Percentiles rank a stretch among this genome's conserved stretches.
These are phyloP conservation scores for Podaxis sp. DNA, from an alignment of 768 basidiomycete species.

Conservation along the genomic window DNA sequence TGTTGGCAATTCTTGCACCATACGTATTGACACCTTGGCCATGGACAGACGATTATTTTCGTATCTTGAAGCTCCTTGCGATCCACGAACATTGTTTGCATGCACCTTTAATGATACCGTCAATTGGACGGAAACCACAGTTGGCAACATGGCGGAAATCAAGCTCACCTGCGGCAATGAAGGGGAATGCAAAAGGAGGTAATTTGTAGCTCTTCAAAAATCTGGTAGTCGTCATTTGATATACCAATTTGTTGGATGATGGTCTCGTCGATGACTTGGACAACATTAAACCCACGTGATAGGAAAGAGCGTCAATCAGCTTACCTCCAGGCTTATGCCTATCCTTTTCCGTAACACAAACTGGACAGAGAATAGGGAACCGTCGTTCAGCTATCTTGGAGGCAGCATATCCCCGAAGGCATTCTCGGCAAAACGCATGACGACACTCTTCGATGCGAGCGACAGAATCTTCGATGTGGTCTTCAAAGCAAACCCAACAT, in stretches of 20 bases:
- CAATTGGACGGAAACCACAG: neutral
- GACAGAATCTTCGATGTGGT: slow-evolving; percentile 37
- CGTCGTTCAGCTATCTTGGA: slow-evolving; percentile 3
- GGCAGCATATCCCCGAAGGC: slow-evolving; percentile 7
- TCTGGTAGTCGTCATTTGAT: slow-evolving; percentile 9
- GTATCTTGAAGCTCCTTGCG: slow-evolving; percentile 21
- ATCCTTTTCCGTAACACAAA: neutral
- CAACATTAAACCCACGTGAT: too few species aligned
- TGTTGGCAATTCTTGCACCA: slow-evolving; percentile 26
- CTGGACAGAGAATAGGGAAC: slow-evolving; percentile 11
- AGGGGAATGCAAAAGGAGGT: slow-evolving; percentile 12
- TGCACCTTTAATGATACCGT: slow-evolving; percentile 17
- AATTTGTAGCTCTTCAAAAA: slow-evolving; percentile 13
- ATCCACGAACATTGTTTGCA: slow-evolving; percentile 22
- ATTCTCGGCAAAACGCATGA: slow-evolving; percentile 26
- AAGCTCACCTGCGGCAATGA: slow-evolving; percentile 8
- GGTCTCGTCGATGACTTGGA: slow-evolving; percentile 3
- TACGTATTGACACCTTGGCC: slow-evolving; percentile 19
- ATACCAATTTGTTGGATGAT: slow-evolving; percentile 11
- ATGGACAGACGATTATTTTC: slow-evolving; percentile 22
- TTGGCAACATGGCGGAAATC: neutral
- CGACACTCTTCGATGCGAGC: slow-evolving; percentile 37
- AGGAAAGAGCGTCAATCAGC: neutral
- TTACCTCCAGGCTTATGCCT: slow-evolving; percentile 5
- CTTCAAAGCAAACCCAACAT: slow-evolving; percentile 49